A percentile compares a stretch with the other conserved stretches of the same genome.
Evolutionary conservation across 2,329 filamentous ascomycete species (phyloP).

Genomic region (Pseudogymnoascus destructans): DNA sequence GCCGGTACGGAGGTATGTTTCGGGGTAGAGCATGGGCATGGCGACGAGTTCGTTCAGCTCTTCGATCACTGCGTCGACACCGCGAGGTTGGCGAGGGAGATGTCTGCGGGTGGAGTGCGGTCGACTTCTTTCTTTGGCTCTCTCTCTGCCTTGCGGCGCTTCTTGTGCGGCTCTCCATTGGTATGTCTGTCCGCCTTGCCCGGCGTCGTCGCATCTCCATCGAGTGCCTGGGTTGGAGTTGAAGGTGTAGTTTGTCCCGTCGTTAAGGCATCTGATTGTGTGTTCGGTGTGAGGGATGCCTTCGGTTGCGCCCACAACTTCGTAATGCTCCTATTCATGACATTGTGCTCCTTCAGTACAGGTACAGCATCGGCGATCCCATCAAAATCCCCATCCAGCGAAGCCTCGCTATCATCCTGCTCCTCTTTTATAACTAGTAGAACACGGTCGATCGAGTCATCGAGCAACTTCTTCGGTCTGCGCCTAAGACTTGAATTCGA

Average conservation of each 20-base stretch:
- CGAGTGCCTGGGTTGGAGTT: constrained; percentile 16
- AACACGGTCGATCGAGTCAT: constrained; percentile 76
- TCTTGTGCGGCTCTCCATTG: constrained; percentile 53
- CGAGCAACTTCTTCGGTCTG: constrained; percentile 66
- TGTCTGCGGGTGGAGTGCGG: constrained; percentile 50
- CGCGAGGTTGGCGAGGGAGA: constrained; percentile 59
- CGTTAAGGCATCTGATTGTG: constrained; percentile 2
- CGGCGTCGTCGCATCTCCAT: constrained; percentile 14
- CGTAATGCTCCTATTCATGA: constrained; percentile 53
- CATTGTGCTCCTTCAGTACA: constrained; percentile 37
- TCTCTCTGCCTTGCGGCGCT: constrained; percentile 45
- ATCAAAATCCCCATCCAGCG: constrained; percentile 37
- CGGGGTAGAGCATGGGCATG: constrained; percentile 55
- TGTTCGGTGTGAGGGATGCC: constrained; percentile 15
- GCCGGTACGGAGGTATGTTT: constrained; percentile 50
- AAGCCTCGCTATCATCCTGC: constrained; percentile 32
- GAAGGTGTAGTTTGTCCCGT: constrained; percentile 14
- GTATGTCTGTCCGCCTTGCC: constrained; percentile 37
- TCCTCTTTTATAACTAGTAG: constrained; percentile 58
- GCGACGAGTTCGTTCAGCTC: constrained; percentile 59
- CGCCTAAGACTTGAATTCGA: constrained; percentile 82
- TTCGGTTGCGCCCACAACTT: constrained; percentile 39
- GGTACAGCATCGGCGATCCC: constrained; percentile 29
- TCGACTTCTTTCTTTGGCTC: constrained; percentile 40
- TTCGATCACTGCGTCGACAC: constrained; percentile 58